A percentile compares a stretch with the other conserved stretches of the same genome.
Conservation (phyloP, 2,329 filamentous ascomycete genomes). For the Ilyonectria destructans region DNA sequence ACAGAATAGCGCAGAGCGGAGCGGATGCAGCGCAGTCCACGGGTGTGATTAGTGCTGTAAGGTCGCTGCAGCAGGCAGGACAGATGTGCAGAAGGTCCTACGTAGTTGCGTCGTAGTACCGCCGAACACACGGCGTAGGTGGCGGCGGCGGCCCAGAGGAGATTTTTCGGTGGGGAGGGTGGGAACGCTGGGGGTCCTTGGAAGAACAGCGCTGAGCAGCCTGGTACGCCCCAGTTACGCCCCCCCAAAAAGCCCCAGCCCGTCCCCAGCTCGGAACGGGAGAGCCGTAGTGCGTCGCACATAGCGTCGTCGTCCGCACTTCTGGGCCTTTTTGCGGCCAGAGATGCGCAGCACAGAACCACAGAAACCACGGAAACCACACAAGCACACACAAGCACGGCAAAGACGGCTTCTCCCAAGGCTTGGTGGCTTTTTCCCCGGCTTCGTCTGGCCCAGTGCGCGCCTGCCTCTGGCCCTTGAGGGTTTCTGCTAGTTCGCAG, state of each 20-base stretch:
- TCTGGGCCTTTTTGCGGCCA: neutral
- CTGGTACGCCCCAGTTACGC: slow-evolving; percentile 5
- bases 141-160: slow-evolving; percentile 37
- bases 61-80: too few species aligned
- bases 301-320: slow-evolving; percentile 28
- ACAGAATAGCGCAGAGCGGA: neutral
- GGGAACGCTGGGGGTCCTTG: neutral
- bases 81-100: too few species aligned
- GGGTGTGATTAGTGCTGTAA: too few species aligned
- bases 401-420: slow-evolving; percentile 46
- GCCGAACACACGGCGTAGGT: neutral
- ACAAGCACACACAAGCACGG: slow-evolving; percentile 38
- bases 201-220: too few species aligned
- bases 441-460: neutral
- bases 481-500: slow-evolving; percentile 4
- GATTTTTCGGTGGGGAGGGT: slow-evolving; percentile 43
- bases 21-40: too few species aligned
- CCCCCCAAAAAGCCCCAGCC: slow-evolving; percentile 3
- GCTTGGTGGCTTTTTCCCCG: slow-evolving; percentile 33
- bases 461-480: neutral
- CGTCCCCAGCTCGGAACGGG: slow-evolving; percentile 42
- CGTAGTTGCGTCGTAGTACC: too few species aligned
- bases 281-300: slow-evolving; percentile 44
- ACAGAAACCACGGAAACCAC: neutral
- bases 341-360: slow-evolving; percentile 1